Base-by-base conservation (phyloP, 495 filamentous ascomycete genomes). In the Lasiosphaeria ovina region DNA sequence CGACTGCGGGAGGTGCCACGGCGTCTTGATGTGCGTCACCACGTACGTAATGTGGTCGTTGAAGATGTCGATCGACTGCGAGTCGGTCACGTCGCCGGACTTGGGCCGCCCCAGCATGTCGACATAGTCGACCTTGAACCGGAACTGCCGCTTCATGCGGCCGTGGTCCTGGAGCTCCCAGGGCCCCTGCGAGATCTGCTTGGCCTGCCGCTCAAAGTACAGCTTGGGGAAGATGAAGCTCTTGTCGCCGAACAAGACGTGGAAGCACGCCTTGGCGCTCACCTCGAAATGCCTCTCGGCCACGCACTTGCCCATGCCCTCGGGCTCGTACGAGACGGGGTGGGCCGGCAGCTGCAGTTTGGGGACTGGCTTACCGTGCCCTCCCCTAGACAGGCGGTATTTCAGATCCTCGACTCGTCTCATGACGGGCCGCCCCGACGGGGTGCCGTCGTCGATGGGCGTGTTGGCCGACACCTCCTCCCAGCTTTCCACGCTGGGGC, bases 21-120 rank as follows among this genome's bases (percentile, higher is more conserved):
- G 92, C 0, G 85, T 89, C 66, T 91, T 91, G 61, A 85, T 85
- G 69, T 97, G 90, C 12, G 90, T 92, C 51, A 98, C 83, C 44
- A 97, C 91, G 72, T 98, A 98, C 71, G 92, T 97, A 49, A 98
- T 81, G 70, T 98, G 93, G 63, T 98, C 95, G 72, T 93, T 96
- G 66, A 90, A 84, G 24, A 96, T 82, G 57, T 98, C 94, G 58
- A 98, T 91, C 61, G 88, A 85, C 69, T 98, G 94, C 64, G 89
- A 85, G 73, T 98, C 94, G 3, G 83, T 80, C 40, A 96, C 84
- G 53, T 85, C 82, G 61, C 79, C 79, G 52, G 81, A 75, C 55
- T 79, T 80, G 66, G 71, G 66, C 66, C 76, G 81, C 77, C 90
- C 83, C 35, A 94, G 74, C 56, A 88, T 73, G 68, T 89, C 83